A percentile compares a stretch with the other conserved stretches of the same genome.
phyloP scores from a whole-genome alignment of 179 eudicot genomes.

The Beta lomatogona region DNA sequence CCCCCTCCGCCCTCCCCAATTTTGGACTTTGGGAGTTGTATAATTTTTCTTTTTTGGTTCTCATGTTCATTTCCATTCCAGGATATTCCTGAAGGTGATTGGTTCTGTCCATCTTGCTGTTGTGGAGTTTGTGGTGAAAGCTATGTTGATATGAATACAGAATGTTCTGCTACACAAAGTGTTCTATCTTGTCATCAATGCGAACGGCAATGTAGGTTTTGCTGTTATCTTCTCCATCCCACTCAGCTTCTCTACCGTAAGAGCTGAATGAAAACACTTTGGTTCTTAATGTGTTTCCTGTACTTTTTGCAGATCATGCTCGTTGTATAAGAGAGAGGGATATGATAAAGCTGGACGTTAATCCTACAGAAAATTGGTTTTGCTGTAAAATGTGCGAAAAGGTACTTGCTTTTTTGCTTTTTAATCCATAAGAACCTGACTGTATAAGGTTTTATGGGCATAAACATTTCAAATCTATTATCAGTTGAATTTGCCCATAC shows the following conservation, averaged over 20 bases:
- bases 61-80: constrained; percentile 32
- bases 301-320: constrained; percentile 61
- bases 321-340: constrained; percentile 57
- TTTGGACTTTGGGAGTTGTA: background rate
- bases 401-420: constrained; percentile 45
- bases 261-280: background rate
- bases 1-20: background rate
- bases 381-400: constrained; percentile 66
- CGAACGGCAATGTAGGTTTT: constrained; percentile 69
- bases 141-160: constrained; percentile 33
- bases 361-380: constrained; percentile 63
- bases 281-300: constrained; percentile 3
- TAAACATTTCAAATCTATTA: background rate
- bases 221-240: background rate
- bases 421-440: background rate
- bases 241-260: background rate
- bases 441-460: background rate
- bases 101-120: constrained; percentile 96
- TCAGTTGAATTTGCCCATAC: background rate
- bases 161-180: constrained; percentile 32
- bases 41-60: constrained; percentile 9
- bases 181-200: constrained; percentile 70
- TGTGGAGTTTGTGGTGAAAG: constrained; percentile 71
- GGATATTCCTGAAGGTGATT: constrained; percentile 88
- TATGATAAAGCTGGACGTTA: constrained; percentile 18